These are phyloP conservation scores for Gossypium trilobum DNA, from an alignment of 441 rosid species.

Conservation along the genomic window DNA sequence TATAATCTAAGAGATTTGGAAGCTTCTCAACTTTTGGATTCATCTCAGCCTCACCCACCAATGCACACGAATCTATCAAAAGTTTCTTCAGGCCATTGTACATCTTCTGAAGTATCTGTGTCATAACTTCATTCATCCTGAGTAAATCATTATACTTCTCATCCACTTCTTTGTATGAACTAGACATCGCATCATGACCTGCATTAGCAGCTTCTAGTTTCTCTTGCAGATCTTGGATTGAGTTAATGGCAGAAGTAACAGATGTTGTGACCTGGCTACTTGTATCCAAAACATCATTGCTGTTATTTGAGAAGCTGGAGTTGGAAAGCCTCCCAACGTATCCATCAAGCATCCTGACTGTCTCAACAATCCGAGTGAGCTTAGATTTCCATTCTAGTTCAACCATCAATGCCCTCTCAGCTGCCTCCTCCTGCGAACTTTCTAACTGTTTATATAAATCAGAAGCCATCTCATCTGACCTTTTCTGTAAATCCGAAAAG, in stretches of 20 bases:
- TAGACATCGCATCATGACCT: conserved; percentile 38
- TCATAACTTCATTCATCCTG: conserved; percentile 37
- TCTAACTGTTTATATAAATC: conserved; percentile 43
- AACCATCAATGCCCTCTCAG: conserved; percentile 39
- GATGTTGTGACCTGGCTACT: conserved; percentile 40
- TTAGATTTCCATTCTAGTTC: conserved; percentile 53
- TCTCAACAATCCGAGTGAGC: conserved; percentile 40
- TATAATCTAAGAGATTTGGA: conserved; percentile 39
- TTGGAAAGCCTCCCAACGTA: conserved; percentile 28
- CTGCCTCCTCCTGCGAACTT: conserved; percentile 46
- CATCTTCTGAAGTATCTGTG: conserved; percentile 31
- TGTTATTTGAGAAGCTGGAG: conserved; percentile 22
- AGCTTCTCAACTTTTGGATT: conserved; percentile 26
- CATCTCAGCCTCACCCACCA: conserved; percentile 26
- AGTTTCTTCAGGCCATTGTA: conserved; percentile 47
- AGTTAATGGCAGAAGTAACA: conserved; percentile 46
- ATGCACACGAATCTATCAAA: conserved; percentile 36
- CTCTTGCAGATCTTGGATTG: conserved; percentile 50
- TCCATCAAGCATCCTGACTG: conserved; percentile 56
- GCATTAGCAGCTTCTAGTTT: conserved; percentile 43
- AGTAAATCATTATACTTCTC: conserved; percentile 42
- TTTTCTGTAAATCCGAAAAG: conserved; percentile 45
- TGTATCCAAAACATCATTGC: conserved; percentile 35
- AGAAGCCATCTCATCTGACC: conserved; percentile 40
- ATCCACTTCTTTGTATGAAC: conserved; percentile 38